phyloP scores from a whole-genome alignment of 208 protist genomes.

The Acanthamoeba lenticulata region DNA sequence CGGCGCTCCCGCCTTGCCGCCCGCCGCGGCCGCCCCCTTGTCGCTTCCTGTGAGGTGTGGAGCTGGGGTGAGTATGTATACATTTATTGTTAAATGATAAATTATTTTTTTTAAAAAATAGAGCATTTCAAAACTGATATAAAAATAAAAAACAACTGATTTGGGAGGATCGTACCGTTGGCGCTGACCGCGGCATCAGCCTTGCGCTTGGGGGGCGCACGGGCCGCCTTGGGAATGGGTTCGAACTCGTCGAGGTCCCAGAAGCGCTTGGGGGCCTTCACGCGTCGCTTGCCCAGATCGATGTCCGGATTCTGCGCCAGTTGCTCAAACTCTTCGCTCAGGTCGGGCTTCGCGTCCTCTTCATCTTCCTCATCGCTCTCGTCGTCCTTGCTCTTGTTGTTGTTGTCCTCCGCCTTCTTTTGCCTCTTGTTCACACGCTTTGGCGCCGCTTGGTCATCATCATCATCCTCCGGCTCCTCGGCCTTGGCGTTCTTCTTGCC shows the following conservation, averaged over 20 bases:
- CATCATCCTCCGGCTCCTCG: not conserved
- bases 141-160: not conserved
- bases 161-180: not conserved
- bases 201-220: not conserved
- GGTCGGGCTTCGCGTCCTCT: constrained; percentile 8
- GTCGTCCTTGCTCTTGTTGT: not conserved
- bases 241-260: constrained; percentile 50
- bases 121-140: not conserved
- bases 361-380: not conserved
- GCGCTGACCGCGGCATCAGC: not conserved
- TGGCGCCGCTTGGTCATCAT: not conserved
- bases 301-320: constrained; percentile 28
- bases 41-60: not conserved
- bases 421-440: not conserved
- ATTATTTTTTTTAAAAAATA: too few relatives aligned
- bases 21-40: not conserved
- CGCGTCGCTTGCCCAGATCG: constrained; percentile 25
- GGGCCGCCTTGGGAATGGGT: constrained; percentile 19
- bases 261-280: constrained; percentile 56
- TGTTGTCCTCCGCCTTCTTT: not conserved
- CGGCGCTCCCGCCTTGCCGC: not conserved
- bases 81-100: too few relatives aligned
- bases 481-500: not conserved
- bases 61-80: too few relatives aligned
- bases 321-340: constrained; percentile 52